phyloP scores from a whole-genome alignment of 768 basidiomycete species.

The Russula earlei region DNA sequence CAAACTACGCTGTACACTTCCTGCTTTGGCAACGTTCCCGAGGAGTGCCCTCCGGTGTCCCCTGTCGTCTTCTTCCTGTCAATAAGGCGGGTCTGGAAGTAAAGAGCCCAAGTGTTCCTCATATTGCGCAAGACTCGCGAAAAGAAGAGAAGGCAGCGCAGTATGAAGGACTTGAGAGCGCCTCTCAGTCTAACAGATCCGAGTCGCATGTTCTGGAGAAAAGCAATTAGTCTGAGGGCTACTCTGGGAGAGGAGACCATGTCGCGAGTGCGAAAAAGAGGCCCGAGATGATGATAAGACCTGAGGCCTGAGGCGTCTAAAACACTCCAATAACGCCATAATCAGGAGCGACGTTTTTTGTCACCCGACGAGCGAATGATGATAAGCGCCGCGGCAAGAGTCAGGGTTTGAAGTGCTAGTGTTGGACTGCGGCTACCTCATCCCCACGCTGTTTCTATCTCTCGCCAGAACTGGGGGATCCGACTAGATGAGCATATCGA shows the following conservation, averaged over 20 bases:
- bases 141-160: background rate
- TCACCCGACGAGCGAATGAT: no score
- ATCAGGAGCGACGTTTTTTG: no score
- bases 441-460: no score
- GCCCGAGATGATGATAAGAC: no score
- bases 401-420: no score
- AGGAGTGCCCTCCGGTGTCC: background rate
- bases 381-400: no score
- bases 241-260: background rate
- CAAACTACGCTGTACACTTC: background rate
- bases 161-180: background rate
- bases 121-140: background rate
- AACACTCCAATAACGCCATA: no score
- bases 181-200: background rate
- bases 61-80: background rate
- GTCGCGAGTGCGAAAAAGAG: background rate
- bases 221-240: background rate
- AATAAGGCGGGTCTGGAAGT: background rate
- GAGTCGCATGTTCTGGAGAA: background rate
- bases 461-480: no score
- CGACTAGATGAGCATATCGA: no score
- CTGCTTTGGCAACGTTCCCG: no score
- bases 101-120: background rate
- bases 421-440: no score
- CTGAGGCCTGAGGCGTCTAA: no score